Conservation (phyloP, 2,329 filamentous ascomycete species). For the Plenodomus tracheiphilus region DNA sequence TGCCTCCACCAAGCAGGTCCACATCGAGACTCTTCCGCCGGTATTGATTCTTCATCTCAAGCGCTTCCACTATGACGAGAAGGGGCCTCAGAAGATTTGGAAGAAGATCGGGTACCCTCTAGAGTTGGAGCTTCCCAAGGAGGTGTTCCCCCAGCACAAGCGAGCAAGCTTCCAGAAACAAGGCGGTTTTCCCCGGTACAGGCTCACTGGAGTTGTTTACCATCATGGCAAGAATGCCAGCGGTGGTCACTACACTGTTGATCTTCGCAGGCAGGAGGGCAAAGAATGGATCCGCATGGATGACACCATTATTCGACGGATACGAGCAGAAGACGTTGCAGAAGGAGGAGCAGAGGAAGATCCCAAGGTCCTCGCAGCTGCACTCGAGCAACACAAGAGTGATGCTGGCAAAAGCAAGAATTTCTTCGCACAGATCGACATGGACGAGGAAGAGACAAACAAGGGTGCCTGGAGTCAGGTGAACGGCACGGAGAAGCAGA, state of each 20-base stretch:
- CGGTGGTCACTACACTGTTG: slow-evolving; percentile 97
- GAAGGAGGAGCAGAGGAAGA: slow-evolving; percentile 82
- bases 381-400: slow-evolving; percentile 69
- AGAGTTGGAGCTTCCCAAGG: slow-evolving; percentile 89
- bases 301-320: slow-evolving; percentile 84
- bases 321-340: slow-evolving; percentile 86
- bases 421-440: slow-evolving; percentile 67
- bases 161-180: slow-evolving; percentile 67
- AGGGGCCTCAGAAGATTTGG: slow-evolving; percentile 95
- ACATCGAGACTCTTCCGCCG: slow-evolving; percentile 88
- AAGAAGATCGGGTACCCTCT: slow-evolving; percentile 96
- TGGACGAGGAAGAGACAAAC: slow-evolving; percentile 66
- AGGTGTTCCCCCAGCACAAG: slow-evolving; percentile 79
- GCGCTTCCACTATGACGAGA: slow-evolving; percentile 92
- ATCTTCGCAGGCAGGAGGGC: slow-evolving; percentile 92
- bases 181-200: slow-evolving; percentile 78
- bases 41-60: slow-evolving; percentile 95
- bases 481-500: slow-evolving; percentile 61
- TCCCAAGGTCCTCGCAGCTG: slow-evolving; percentile 66
- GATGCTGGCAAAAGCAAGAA: slow-evolving; percentile 62
- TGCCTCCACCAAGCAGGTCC: slow-evolving; percentile 87
- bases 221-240: slow-evolving; percentile 97
- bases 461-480: slow-evolving; percentile 85
- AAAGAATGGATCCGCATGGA: slow-evolving; percentile 95
- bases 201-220: slow-evolving; percentile 87